Evolutionary conservation across 2,329 filamentous ascomycete species (phyloP).

Genomic region (Sordariomycetes sp.): DNA sequence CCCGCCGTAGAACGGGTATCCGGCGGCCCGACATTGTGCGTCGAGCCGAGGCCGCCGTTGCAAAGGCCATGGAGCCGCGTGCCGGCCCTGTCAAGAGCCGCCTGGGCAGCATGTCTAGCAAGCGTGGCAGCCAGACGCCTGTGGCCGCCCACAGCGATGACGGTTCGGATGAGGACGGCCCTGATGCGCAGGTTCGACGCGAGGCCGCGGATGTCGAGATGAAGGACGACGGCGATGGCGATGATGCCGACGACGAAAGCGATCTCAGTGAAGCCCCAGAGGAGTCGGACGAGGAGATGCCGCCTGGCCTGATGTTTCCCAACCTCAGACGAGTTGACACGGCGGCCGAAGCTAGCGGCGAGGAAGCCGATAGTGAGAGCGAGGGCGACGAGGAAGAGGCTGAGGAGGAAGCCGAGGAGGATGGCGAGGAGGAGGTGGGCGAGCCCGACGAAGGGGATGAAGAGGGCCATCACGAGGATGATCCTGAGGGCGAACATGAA

Average conservation of each 20-base stretch:
- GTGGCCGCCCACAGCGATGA: constrained; percentile 19
- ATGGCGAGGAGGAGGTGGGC: constrained; percentile 9
- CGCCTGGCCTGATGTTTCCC: constrained; percentile 42
- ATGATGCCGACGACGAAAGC: constrained; percentile 51
- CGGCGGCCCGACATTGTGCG: constrained; percentile 49
- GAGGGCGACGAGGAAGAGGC: constrained; percentile 17
- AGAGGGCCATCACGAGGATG: constrained; percentile 10
- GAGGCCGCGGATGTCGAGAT: constrained; percentile 22
- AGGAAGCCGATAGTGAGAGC: constrained; percentile 24
- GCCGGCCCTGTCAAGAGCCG: constrained; percentile 33
- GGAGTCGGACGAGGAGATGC: constrained; percentile 48
- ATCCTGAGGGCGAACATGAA: constrained; percentile 8
- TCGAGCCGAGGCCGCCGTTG: constrained; percentile 50
- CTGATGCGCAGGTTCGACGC: constrained; percentile 26
- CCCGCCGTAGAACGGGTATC: constrained; percentile 34
- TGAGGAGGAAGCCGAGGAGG: constrained; percentile 5
- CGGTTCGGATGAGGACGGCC: constrained; percentile 22
- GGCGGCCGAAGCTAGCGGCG: constrained; percentile 20
- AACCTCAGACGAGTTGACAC: constrained; percentile 25
- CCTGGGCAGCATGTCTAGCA: constrained; percentile 41
- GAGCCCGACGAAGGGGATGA: constrained; percentile 7
- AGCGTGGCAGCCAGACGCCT: constrained; percentile 31
- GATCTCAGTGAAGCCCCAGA: constrained; percentile 57
- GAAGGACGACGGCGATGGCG: constrained; percentile 15
- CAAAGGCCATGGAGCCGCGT: constrained; percentile 40